phyloP scores from a whole-genome alignment of 352 stramenopile genomes.

The Pythium aphanidermatum region DNA sequence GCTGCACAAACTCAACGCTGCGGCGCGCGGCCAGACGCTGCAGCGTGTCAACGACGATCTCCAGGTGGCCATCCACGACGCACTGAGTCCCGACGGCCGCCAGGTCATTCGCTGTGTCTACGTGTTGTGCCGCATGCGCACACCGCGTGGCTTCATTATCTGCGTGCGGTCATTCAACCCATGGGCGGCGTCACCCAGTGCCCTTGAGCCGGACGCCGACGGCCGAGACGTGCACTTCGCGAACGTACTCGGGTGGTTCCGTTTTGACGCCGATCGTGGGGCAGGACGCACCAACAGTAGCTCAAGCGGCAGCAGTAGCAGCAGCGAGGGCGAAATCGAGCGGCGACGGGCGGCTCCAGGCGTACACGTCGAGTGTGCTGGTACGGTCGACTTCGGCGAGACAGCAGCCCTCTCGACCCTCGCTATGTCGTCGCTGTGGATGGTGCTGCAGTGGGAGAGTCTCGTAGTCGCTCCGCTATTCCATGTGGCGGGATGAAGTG shows the following conservation, averaged over 20 bases:
- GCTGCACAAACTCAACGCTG: constrained; percentile 46
- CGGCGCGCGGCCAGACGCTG: constrained; percentile 36
- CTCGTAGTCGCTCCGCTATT: constrained; percentile 61
- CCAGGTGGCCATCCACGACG: constrained; percentile 58
- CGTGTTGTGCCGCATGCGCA: constrained; percentile 64
- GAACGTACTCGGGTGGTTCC: constrained; percentile 23
- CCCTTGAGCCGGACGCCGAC: constrained; percentile 7
- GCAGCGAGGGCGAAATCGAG: constrained; percentile 18
- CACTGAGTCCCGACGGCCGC: constrained; percentile 27
- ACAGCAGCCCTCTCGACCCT: constrained; percentile 30
- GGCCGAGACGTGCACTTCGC: constrained; percentile 14
- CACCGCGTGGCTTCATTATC: constrained; percentile 58
- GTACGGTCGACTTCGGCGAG: constrained; percentile 55
- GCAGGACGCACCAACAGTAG: background rate
- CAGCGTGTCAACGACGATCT: constrained; percentile 71
- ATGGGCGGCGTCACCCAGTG: constrained; percentile 10
- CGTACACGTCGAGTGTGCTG: constrained; percentile 57
- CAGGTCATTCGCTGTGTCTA: constrained; percentile 58
- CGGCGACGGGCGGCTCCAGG: constrained; percentile 6
- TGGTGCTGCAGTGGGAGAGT: constrained; percentile 57
- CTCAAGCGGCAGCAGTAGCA: background rate
- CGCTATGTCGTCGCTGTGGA: constrained; percentile 56
- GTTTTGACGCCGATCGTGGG: constrained; percentile 10
- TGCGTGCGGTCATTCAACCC: constrained; percentile 54
- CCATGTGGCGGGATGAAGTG: constrained; percentile 16